A percentile compares a stretch with the other conserved stretches of the same genome.
Evolutionary conservation across 345 rosid genomes (phyloP).

Genomic region (Citrus hindsii): DNA sequence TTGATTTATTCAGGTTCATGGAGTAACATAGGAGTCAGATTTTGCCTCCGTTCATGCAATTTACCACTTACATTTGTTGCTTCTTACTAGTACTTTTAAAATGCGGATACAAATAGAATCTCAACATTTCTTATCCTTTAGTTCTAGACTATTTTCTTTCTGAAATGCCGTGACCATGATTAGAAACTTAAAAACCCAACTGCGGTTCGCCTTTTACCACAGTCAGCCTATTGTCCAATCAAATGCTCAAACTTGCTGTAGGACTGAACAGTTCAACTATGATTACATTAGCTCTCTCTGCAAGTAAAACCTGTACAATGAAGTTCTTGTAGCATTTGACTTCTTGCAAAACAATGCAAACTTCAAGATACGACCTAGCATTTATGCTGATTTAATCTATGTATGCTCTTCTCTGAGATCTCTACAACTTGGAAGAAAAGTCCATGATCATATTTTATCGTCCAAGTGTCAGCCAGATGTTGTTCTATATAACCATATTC

Average conservation of each 20-base stretch:
- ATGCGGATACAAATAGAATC: background rate
- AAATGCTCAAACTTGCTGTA: constrained; percentile 10
- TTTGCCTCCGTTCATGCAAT: background rate
- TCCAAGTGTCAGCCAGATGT: constrained; percentile 40
- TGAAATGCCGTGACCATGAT: background rate
- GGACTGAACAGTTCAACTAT: constrained; percentile 34
- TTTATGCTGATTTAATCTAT: constrained; percentile 38
- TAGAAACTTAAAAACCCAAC: background rate
- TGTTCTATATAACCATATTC: constrained; percentile 36
- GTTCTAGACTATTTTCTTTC: background rate
- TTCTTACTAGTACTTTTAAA: background rate
- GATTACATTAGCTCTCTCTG: constrained; percentile 42
- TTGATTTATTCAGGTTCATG: background rate
- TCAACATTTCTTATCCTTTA: background rate
- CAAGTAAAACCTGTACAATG: constrained; percentile 30
- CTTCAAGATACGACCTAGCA: constrained; percentile 25
- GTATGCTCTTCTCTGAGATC: constrained; percentile 47
- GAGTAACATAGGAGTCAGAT: background rate
- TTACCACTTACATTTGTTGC: background rate
- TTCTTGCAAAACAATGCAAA: constrained; percentile 24
- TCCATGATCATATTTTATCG: constrained; percentile 49
- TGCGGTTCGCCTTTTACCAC: background rate
- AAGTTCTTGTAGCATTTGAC: constrained; percentile 51
- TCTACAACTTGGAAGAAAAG: constrained; percentile 45
- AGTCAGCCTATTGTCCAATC: background rate